phyloP scores from a whole-genome alignment of 768 basidiomycete species.

The Kwoniella newhampshirensis region DNA sequence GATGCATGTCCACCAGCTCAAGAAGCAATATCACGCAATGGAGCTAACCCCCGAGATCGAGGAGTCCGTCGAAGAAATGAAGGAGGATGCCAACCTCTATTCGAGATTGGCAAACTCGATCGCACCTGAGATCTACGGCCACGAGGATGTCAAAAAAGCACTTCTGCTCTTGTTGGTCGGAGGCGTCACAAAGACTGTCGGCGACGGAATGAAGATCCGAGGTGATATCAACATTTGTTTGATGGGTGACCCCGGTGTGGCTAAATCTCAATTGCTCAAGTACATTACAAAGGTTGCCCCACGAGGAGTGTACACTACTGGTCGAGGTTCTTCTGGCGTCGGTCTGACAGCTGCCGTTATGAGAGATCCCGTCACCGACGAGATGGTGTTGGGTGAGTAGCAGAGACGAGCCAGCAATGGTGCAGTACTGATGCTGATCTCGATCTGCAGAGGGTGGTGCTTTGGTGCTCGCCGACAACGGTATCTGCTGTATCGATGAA shows the following conservation, averaged over 20 bases:
- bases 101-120: constrained; percentile 85
- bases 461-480: constrained; percentile 97
- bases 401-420: not conserved
- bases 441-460: constrained; percentile 86
- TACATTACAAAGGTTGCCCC: constrained; percentile 99
- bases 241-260: constrained; percentile 98
- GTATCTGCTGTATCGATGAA: constrained; percentile 99
- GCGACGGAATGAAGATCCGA: constrained; percentile 98
- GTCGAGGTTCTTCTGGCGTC: constrained; percentile 96
- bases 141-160: constrained; percentile 95
- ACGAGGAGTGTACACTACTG: constrained; percentile 95
- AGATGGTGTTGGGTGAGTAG: constrained; percentile 93
- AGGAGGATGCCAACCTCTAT: constrained; percentile 76
- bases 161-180: constrained; percentile 87
- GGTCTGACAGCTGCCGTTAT: constrained; percentile 98
- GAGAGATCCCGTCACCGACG: constrained; percentile 98
- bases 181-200: constrained; percentile 90
- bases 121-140: constrained; percentile 98
- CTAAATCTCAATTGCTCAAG: constrained; percentile 82
- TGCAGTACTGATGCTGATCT: not conserved
- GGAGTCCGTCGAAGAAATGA: constrained; percentile 66
- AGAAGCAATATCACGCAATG: constrained; percentile 96
- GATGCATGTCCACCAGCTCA: constrained; percentile 87
- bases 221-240: constrained; percentile 96
- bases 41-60: constrained; percentile 83